These are phyloP conservation scores for Acanthamoeba royreba DNA, from an alignment of 208 protist genomes.

Conservation along the genomic window DNA sequence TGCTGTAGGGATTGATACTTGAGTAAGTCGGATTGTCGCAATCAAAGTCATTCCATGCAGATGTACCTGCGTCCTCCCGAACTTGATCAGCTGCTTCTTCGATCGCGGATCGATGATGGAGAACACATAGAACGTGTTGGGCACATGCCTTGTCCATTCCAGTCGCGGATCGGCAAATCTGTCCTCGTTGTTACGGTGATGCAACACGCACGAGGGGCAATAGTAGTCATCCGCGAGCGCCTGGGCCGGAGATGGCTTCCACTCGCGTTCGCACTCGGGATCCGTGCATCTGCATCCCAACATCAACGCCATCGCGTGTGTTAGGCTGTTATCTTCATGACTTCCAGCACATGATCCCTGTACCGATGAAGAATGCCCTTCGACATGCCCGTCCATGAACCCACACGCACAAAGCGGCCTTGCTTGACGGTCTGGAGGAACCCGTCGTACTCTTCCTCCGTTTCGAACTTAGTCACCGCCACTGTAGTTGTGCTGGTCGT, in stretches of 20 bases:
- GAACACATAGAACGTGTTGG: slow-evolving; percentile 43
- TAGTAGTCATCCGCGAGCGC: slow-evolving; percentile 29
- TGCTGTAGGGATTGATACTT: not conserved
- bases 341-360: not conserved
- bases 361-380: not conserved
- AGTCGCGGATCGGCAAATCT: not conserved
- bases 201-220: slow-evolving; percentile 2
- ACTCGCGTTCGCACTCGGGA: not conserved
- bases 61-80: not conserved
- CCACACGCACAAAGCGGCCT: slow-evolving; percentile 11
- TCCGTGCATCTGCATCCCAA: not conserved
- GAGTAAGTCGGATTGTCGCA: not conserved
- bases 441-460: not conserved
- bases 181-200: slow-evolving; percentile 7
- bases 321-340: too few relatives aligned
- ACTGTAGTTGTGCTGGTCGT: too few relatives aligned
- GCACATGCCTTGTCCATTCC: slow-evolving; percentile 5
- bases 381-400: slow-evolving; percentile 19
- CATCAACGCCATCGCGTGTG: not conserved
- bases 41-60: not conserved
- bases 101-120: not conserved
- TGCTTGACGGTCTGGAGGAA: not conserved
- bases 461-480: too few relatives aligned
- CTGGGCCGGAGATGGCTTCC: slow-evolving; percentile 3
- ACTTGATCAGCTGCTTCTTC: slow-evolving; percentile 36